These are phyloP conservation scores for Pisolithus thermaeus DNA, from an alignment of 1,284 basidiomycete genomes.

Conservation along the genomic window DNA sequence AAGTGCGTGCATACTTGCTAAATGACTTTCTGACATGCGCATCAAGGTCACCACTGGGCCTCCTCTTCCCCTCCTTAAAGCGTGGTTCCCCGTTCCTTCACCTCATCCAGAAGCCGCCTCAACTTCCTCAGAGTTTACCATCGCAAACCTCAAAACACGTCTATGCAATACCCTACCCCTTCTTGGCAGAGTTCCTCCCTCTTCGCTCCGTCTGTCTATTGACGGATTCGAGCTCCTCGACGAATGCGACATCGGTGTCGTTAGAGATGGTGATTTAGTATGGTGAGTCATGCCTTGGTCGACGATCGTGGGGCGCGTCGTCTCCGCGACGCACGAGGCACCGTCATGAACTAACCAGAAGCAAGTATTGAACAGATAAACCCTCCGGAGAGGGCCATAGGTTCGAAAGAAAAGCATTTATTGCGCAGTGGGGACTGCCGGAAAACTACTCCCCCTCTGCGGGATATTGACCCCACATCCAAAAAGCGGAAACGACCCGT, in stretches of 20 bases:
- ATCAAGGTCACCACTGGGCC: constrained; percentile 33
- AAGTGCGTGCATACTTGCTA: no score
- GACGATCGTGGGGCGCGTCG: not conserved
- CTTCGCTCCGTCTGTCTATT: constrained; percentile 26
- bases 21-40: constrained; percentile 28
- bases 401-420: not conserved
- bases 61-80: constrained; percentile 36
- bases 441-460: not conserved
- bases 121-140: not conserved
- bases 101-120: not conserved
- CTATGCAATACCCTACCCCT: constrained; percentile 13
- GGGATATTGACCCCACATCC: not conserved
- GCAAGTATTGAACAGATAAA: not conserved
- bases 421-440: no score
- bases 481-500: constrained; percentile 25
- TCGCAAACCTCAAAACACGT: constrained; percentile 15
- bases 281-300: constrained; percentile 24
- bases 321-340: not conserved
- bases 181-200: constrained; percentile 7
- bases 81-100: constrained; percentile 34
- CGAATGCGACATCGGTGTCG: constrained; percentile 30
- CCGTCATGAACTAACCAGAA: not conserved
- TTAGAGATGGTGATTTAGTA: constrained; percentile 42
- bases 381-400: not conserved
- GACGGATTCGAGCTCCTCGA: constrained; percentile 44